A percentile compares a stretch with the other conserved stretches of the same genome.
Conservation (phyloP, 106 monocot species). For the Vanilla planifolia region DNA sequence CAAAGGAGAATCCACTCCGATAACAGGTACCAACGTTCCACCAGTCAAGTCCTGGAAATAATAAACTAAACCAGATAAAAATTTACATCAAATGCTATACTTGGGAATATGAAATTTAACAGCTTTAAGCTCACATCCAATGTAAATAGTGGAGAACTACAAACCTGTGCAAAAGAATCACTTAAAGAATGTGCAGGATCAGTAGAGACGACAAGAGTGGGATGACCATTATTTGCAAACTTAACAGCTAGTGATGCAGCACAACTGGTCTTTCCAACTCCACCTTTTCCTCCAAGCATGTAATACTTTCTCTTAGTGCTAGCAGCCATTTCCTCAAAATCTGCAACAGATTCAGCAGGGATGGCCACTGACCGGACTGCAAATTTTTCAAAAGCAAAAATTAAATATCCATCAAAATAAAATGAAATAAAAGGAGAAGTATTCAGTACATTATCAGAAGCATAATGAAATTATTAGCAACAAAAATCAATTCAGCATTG, state of each 20-base stretch:
- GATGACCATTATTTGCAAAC: constrained; percentile 93
- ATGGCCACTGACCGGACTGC: constrained; percentile 58
- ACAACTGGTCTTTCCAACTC: constrained; percentile 95
- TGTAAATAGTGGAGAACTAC: background rate
- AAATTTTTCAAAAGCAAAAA: constrained; percentile 1
- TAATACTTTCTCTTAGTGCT: constrained; percentile 78
- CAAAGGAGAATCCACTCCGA: constrained; percentile 74
- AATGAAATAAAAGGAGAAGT: background rate
- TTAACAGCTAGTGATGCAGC: constrained; percentile 95
- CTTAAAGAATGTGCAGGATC: constrained; percentile 98
- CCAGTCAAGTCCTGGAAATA: constrained; percentile 76
- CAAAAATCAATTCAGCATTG: no score
- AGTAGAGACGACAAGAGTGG: constrained; percentile 91
- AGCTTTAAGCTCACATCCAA: background rate
- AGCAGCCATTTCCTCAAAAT: constrained; percentile 85
- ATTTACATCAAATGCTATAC: background rate
- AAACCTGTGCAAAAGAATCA: constrained; percentile 93
- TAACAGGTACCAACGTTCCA: constrained; percentile 82
- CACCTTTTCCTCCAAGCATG: constrained; percentile 98
- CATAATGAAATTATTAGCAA: background rate
- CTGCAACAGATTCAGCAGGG: constrained; percentile 44
- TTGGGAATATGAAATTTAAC: background rate
- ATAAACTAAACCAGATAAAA: background rate
- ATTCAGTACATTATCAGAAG: background rate
- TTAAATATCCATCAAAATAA: background rate